Conservation (phyloP, 345 rosid genomes). For the Sisymbrium altissimum region DNA sequence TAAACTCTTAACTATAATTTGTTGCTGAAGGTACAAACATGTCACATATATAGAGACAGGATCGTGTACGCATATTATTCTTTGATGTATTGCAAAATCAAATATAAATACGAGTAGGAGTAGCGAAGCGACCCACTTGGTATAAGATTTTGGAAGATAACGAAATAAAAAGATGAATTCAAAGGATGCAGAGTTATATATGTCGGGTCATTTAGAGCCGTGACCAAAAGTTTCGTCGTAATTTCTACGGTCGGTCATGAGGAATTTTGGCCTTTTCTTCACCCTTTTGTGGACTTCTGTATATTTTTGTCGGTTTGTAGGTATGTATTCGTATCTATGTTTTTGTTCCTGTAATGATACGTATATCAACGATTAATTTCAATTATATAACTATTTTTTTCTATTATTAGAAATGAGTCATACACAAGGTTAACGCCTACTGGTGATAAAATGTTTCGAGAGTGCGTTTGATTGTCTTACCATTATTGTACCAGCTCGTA, state of each 20-base stretch:
- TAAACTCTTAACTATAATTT: not conserved
- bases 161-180: conserved; percentile 25
- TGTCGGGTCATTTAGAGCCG: conserved; percentile 41
- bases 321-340: not conserved
- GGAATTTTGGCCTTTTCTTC: conserved; percentile 22
- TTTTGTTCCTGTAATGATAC: not conserved
- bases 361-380: not conserved
- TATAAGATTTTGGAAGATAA: conserved; percentile 18
- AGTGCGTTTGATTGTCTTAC: conserved; percentile 26
- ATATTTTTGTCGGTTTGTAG: conserved; percentile 25
- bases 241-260: conserved; percentile 21
- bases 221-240: conserved; percentile 32
- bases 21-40: conserved; percentile 31
- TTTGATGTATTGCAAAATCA: conserved; percentile 1
- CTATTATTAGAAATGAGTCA: not conserved
- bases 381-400: not conserved
- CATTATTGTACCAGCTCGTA: conserved; percentile 23
- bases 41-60: conserved; percentile 30
- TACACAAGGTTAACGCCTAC: not conserved
- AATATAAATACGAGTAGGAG: conserved; percentile 13
- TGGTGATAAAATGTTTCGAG: conserved; percentile 11
- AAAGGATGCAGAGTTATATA: conserved; percentile 28
- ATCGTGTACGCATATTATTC: not conserved
- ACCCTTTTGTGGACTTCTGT: conserved; percentile 18
- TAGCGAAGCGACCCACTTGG: conserved; percentile 20